phyloP scores from a whole-genome alignment of 2,329 filamentous ascomycete genomes.

The Waltergamsia citrina region DNA sequence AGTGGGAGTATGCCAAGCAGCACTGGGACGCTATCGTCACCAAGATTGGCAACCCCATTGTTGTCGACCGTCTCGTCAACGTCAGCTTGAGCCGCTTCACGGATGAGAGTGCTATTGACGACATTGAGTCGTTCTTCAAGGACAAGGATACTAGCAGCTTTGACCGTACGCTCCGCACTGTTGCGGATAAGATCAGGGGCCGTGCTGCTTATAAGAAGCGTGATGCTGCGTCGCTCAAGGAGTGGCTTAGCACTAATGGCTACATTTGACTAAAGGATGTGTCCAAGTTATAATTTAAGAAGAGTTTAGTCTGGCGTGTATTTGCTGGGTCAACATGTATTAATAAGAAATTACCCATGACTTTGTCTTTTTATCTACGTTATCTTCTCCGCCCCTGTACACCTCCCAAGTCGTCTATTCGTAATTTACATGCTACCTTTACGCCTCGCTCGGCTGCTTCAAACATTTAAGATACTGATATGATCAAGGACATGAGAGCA shows the following conservation, averaged over 20 bases:
- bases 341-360: not conserved
- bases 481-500: no score
- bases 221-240: slow-evolving; percentile 62
- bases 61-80: slow-evolving; percentile 82
- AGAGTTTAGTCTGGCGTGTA: no score
- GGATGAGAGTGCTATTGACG: slow-evolving; percentile 56
- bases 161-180: slow-evolving; percentile 75
- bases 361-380: no score
- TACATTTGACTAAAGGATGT: slow-evolving; percentile 23
- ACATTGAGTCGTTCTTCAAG: slow-evolving; percentile 79
- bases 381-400: no score
- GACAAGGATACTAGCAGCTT: slow-evolving; percentile 80
- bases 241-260: slow-evolving; percentile 60
- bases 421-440: no score
- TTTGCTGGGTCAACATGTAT: not conserved
- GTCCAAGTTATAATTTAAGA: slow-evolving; percentile 1
- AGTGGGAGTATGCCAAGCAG: slow-evolving; percentile 80
- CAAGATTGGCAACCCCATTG: slow-evolving; percentile 73
- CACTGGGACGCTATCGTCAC: slow-evolving; percentile 69
- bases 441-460: no score
- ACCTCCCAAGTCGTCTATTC: no score
- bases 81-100: slow-evolving; percentile 71
- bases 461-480: no score
- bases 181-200: slow-evolving; percentile 76
- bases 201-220: slow-evolving; percentile 75